A percentile compares a stretch with the other conserved stretches of the same genome.
These are phyloP conservation scores for Immersiporthe knoxdaviesiana DNA, from an alignment of 2,329 filamentous ascomycete species.

Conservation along the genomic window DNA sequence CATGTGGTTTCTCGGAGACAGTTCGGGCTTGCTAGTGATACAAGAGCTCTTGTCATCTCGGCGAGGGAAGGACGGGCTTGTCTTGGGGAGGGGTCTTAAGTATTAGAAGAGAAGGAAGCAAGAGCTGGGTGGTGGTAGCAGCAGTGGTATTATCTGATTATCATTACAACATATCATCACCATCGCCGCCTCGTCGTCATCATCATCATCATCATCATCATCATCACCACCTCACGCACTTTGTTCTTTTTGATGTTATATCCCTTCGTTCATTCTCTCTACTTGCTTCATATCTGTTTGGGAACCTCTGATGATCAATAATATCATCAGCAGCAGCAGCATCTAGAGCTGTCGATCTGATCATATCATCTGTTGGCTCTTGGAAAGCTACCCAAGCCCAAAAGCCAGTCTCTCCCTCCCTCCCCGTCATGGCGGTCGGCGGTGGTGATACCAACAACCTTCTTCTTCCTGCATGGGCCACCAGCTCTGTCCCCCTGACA, in stretches of 20 bases:
- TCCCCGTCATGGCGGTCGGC: constrained; percentile 17
- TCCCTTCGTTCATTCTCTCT: not conserved
- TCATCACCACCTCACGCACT: not conserved
- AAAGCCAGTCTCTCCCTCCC: too few relatives aligned
- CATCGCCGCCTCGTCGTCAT: not conserved
- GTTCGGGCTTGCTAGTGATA: constrained; percentile 13
- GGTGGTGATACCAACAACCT: not conserved
- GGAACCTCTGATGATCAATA: too few relatives aligned
- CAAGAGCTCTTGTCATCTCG: not conserved
- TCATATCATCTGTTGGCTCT: not conserved
- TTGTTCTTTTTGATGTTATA: not conserved
- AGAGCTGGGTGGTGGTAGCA: not conserved
- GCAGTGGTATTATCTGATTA: not conserved
- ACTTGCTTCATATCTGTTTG: not conserved
- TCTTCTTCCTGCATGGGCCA: not conserved
- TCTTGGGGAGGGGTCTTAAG: not conserved
- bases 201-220: not conserved
- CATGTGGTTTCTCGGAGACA: constrained; percentile 19
- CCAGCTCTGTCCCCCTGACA: not conserved
- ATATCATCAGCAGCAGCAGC: not conserved
- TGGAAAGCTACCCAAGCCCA: not conserved
- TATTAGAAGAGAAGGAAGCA: not conserved
- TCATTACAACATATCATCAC: too few relatives aligned
- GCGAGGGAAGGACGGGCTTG: not conserved
- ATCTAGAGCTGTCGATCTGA: not conserved